Conservation (phyloP, 192 early-diverging fungal species). For the Backusella tarrabulga region DNA sequence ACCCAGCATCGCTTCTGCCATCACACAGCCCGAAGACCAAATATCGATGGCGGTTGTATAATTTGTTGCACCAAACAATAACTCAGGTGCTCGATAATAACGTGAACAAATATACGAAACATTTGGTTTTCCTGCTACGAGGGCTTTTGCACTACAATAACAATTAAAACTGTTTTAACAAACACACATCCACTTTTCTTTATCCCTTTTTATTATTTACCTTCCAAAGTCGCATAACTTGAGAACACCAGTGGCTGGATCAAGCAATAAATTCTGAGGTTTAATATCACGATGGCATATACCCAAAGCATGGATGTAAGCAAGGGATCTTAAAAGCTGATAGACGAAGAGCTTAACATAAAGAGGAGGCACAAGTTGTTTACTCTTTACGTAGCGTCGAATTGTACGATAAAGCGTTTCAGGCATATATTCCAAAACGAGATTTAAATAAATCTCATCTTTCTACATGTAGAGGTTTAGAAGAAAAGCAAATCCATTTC, state of each 20-base stretch:
- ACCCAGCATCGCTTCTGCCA: conserved; percentile 93
- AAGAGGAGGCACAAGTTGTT: conserved; percentile 92
- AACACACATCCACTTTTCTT: background rate
- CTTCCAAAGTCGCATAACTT: conserved; percentile 98
- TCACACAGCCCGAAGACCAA: conserved; percentile 96
- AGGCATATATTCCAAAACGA: conserved; percentile 93
- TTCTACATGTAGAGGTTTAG: conserved; percentile 42
- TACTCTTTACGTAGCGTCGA: conserved; percentile 85
- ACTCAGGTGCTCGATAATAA: conserved; percentile 95
- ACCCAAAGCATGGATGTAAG: conserved; percentile 96
- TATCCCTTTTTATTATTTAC: background rate
- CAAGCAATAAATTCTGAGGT: conserved; percentile 96
- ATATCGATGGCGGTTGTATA: conserved; percentile 91
- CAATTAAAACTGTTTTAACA: conserved; percentile 28
- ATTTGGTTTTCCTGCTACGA: conserved; percentile 96
- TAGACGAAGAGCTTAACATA: conserved; percentile 98
- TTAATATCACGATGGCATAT: conserved; percentile 99
- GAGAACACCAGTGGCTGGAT: conserved; percentile 85
- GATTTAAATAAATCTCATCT: conserved; percentile 95
- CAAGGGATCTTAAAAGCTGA: conserved; percentile 94
- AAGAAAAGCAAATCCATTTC: background rate
- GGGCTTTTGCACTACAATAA: conserved; percentile 82
- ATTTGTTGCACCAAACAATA: conserved; percentile 93
- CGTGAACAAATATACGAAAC: conserved; percentile 98
- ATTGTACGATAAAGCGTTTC: conserved; percentile 95